phyloP scores from a whole-genome alignment of 2,329 filamentous ascomycete species.

The Claviceps capensis region DNA sequence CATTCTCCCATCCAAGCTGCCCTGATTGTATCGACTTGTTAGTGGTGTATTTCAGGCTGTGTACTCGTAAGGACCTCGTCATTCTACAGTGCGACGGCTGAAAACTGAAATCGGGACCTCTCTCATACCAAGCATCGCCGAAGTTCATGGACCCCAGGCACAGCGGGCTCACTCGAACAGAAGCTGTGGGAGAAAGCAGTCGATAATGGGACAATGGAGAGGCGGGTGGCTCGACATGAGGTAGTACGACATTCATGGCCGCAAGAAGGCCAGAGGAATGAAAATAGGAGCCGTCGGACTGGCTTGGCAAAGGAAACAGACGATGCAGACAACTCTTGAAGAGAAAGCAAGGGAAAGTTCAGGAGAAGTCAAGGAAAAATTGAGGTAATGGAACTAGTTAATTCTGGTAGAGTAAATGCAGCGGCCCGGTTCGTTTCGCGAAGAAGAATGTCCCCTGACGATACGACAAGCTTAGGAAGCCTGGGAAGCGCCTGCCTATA shows the following conservation, averaged over 20 bases:
- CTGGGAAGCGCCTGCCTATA: too few species aligned
- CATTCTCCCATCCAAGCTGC: constrained; percentile 48
- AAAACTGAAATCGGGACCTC: neutral
- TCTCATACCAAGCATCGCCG: constrained; percentile 36
- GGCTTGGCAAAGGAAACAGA: neutral
- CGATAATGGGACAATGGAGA: constrained; percentile 52
- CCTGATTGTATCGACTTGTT: constrained; percentile 20
- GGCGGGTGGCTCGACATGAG: constrained; percentile 34
- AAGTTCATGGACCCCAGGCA: constrained; percentile 54
- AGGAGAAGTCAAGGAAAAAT: neutral
- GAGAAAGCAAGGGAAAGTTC: neutral
- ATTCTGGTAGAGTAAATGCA: too few species aligned
- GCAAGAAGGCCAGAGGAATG: neutral
- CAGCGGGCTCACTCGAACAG: constrained; percentile 52
- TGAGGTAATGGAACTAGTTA: neutral
- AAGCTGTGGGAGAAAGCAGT: constrained; percentile 50
- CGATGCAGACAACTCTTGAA: neutral
- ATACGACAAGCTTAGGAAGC: too few species aligned
- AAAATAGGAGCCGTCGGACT: neutral
- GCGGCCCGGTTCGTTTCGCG: too few species aligned
- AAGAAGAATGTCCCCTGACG: too few species aligned
- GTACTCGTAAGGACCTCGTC: neutral
- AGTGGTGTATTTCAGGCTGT: neutral
- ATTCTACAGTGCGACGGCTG: neutral
- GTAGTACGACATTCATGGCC: constrained; percentile 11